Conservation (phyloP, 148 eudicot genomes). For the Cornus florida region DNA sequence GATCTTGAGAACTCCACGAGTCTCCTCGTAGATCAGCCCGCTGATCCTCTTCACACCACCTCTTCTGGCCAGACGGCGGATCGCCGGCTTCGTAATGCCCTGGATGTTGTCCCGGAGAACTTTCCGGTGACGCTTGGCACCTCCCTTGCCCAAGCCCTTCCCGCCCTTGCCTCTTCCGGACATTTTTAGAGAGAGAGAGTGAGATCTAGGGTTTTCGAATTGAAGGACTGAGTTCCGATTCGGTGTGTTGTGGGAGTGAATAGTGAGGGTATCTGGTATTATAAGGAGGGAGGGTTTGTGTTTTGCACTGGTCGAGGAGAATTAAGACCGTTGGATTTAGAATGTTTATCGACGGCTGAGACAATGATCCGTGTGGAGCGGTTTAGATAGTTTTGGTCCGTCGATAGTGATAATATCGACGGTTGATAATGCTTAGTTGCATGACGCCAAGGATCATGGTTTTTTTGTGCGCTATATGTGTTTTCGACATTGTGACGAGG, state of each 20-base stretch:
- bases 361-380: neutral
- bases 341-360: neutral
- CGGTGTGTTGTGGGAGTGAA: neutral
- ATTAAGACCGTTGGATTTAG: neutral
- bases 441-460: neutral
- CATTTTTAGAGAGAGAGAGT: neutral
- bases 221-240: neutral
- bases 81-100: neutral
- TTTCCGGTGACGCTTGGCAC: neutral
- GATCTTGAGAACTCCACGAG: neutral
- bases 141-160: neutral
- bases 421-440: neutral
- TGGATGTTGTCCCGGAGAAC: neutral
- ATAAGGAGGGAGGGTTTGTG: neutral
- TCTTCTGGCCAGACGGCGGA: neutral
- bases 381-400: neutral
- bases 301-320: neutral
- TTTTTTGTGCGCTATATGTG: too few relatives aligned
- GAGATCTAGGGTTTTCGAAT: neutral
- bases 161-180: neutral
- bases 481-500: neutral
- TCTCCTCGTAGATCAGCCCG: neutral
- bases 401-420: neutral
- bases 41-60: neutral
- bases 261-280: neutral